Evolutionary conservation across 352 stramenopile species (phyloP).

Genomic region (Pilasporangium apinafurcum): DNA sequence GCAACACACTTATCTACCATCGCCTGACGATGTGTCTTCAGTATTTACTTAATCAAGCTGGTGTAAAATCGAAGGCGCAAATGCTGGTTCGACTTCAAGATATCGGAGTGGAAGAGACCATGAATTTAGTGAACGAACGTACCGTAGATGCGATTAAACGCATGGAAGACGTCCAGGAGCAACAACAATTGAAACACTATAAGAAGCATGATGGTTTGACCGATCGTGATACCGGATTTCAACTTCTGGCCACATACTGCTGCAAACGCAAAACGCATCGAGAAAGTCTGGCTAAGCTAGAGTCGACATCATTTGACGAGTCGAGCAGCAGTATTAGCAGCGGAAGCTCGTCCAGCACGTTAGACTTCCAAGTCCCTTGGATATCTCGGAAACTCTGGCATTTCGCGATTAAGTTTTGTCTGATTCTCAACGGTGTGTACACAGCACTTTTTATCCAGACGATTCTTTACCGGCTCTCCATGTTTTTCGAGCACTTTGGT

Average conservation of each 20-base stretch:
- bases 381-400: conserved; percentile 59
- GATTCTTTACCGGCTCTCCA: conserved; percentile 38
- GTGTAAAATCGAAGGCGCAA: not conserved
- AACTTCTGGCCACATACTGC: conserved; percentile 4
- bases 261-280: not conserved
- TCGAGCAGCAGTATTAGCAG: not conserved
- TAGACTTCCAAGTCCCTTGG: conserved; percentile 12
- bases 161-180: conserved; percentile 20
- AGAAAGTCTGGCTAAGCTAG: too few relatives aligned
- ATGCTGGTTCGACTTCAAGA: conserved; percentile 10
- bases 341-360: not conserved
- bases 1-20: not conserved
- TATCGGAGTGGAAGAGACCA: conserved; percentile 15
- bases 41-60: conserved; percentile 1
- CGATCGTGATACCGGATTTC: conserved; percentile 12
- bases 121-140: conserved; percentile 13
- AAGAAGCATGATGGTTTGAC: conserved; percentile 1
- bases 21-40: not conserved
- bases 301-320: too few relatives aligned
- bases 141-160: conserved; percentile 13
- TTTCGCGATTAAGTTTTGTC: conserved; percentile 37
- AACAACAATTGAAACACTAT: conserved; percentile 5
- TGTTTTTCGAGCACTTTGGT: conserved; percentile 12
- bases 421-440: conserved; percentile 70
- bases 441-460: conserved; percentile 51